Conservation (phyloP, 257 asterid genomes). For the Solanum peruvianum region DNA sequence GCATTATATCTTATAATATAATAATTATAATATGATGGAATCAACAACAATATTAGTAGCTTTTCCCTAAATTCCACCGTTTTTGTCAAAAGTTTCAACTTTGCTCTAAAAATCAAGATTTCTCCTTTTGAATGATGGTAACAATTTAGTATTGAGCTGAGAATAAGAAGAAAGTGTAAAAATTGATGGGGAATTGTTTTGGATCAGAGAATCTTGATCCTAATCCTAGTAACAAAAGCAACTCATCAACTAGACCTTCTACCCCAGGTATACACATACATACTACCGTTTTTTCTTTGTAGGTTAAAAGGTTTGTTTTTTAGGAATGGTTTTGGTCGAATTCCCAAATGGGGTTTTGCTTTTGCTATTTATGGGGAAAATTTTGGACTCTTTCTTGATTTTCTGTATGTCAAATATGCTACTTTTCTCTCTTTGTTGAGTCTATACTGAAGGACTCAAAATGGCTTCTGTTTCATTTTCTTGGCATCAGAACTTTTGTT, state of each 20-base stretch:
- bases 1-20: background rate
- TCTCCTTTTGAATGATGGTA: background rate
- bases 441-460: background rate
- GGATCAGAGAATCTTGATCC: constrained; percentile 40
- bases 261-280: constrained; percentile 30
- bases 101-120: background rate
- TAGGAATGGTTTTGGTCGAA: background rate
- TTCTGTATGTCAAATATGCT: background rate
- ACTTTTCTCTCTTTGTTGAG: background rate
- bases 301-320: background rate
- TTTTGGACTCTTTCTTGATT: background rate
- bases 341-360: background rate
- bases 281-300: background rate
- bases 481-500: background rate
- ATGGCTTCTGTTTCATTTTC: background rate
- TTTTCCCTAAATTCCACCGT: background rate
- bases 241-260: constrained; percentile 22
- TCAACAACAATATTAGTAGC: background rate
- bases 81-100: background rate
- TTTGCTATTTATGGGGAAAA: background rate
- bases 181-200: constrained; percentile 74
- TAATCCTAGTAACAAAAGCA: constrained; percentile 16
- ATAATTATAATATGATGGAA: background rate
- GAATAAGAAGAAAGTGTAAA: background rate
- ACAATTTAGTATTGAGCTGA: background rate